These are phyloP conservation scores for Alloteropsis semialata DNA, from an alignment of 176 grass and related monocot species.

Conservation along the genomic window DNA sequence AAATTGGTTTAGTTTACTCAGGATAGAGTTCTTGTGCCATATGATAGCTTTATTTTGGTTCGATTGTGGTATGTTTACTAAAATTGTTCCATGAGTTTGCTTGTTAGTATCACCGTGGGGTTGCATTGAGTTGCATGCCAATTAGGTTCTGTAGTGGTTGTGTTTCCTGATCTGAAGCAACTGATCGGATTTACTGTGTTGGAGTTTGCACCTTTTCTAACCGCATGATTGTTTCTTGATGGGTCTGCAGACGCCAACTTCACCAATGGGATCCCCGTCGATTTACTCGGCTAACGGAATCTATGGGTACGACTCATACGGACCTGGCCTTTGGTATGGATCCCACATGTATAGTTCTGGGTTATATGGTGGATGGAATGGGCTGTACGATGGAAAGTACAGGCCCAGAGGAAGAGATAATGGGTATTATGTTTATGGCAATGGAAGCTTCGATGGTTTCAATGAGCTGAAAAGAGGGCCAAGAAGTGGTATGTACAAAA, in stretches of 20 bases:
- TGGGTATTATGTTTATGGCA: slow-evolving; percentile 54
- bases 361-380: slow-evolving; percentile 57
- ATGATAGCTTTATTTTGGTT: background rate
- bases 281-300: slow-evolving; percentile 52
- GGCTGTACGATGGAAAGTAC: slow-evolving; percentile 54
- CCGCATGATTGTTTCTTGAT: background rate
- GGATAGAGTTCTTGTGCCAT: background rate
- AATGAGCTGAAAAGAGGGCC: slow-evolving; percentile 90
- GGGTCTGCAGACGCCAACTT: slow-evolving; percentile 19
- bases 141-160: background rate
- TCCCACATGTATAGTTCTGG: slow-evolving; percentile 62
- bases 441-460: slow-evolving; percentile 64
- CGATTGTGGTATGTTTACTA: too few species aligned
- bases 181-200: background rate
- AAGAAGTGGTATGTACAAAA: slow-evolving; percentile 59
- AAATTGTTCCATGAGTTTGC: too few species aligned
- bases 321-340: slow-evolving; percentile 52
- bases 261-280: slow-evolving; percentile 21
- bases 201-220: background rate
- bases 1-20: background rate
- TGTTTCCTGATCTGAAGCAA: background rate
- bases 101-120: background rate
- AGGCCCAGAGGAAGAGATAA: slow-evolving; percentile 59
- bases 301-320: slow-evolving; percentile 53
- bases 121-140: background rate